Percentiles rank a stretch among this genome's conserved stretches.
phyloP scores from a whole-genome alignment of 306 rosid genomes.

The Gillenia trifoliata region DNA sequence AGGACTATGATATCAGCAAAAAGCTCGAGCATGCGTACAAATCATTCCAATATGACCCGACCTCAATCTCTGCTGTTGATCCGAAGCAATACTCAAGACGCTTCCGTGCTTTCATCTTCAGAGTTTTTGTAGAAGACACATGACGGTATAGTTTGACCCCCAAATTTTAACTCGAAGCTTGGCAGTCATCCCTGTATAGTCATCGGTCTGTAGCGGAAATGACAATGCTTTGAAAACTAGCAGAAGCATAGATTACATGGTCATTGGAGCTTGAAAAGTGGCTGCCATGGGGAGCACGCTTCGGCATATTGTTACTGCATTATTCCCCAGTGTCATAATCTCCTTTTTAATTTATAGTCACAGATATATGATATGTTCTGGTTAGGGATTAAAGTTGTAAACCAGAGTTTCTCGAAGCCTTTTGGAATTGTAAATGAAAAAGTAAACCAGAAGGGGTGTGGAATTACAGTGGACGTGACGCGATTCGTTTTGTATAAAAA shows the following conservation, averaged over 20 bases:
- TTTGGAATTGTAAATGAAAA: constrained; percentile 42
- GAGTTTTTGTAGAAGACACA: constrained; percentile 79
- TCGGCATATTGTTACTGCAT: constrained; percentile 21
- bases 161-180: constrained; percentile 21
- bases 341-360: constrained; percentile 24
- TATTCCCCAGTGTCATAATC: constrained; percentile 5
- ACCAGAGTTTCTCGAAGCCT: constrained; percentile 19
- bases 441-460: constrained; percentile 21
- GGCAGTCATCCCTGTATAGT: constrained; percentile 40
- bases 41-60: constrained; percentile 77
- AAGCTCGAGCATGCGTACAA: constrained; percentile 97
- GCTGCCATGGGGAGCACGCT: constrained; percentile 27
- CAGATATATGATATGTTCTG: constrained; percentile 24
- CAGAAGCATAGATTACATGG: constrained; percentile 19
- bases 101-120: constrained; percentile 91
- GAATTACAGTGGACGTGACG: background rate
- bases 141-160: constrained; percentile 39
- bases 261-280: constrained; percentile 32
- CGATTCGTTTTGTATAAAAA: constrained; percentile 23
- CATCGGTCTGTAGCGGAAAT: constrained; percentile 24
- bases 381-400: constrained; percentile 29
- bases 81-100: constrained; percentile 91
- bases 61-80: constrained; percentile 92
- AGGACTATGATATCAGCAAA: constrained; percentile 92
- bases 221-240: constrained; percentile 23